These are phyloP conservation scores for Penicillium brevicompactum DNA, from an alignment of 2,329 filamentous ascomycete species.

Conservation along the genomic window DNA sequence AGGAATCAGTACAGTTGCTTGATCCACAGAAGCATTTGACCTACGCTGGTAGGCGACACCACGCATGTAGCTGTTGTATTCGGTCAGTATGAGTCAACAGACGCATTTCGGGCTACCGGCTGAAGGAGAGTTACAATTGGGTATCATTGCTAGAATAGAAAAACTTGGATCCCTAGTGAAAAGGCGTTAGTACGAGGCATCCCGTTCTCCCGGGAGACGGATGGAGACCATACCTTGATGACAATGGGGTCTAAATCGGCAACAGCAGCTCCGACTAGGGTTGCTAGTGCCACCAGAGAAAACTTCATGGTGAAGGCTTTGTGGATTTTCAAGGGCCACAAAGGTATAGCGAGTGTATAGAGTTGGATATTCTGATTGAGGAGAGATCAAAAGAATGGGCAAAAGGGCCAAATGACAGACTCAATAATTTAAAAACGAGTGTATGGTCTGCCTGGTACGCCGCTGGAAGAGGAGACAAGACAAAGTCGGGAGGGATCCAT, in stretches of 20 bases:
- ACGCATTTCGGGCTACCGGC: too few relatives aligned
- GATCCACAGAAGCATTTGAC: slow-evolving; percentile 20
- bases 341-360: slow-evolving; percentile 7
- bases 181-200: not conserved
- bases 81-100: slow-evolving; percentile 34
- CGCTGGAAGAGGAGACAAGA: slow-evolving; percentile 5
- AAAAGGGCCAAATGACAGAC: not conserved
- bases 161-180: slow-evolving; percentile 70
- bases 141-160: slow-evolving; percentile 79
- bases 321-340: not conserved
- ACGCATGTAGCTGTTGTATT: slow-evolving; percentile 70
- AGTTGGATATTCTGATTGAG: not conserved
- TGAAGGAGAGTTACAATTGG: slow-evolving; percentile 60
- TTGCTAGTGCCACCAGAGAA: slow-evolving; percentile 52
- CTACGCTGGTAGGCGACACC: slow-evolving; percentile 85
- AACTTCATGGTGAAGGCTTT: slow-evolving; percentile 49
- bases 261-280: slow-evolving; percentile 46
- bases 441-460: slow-evolving; percentile 8
- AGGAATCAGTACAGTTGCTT: slow-evolving; percentile 4
- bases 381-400: not conserved
- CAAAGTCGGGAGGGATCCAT: slow-evolving; percentile 6
- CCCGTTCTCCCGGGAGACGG: slow-evolving; percentile 9
- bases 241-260: slow-evolving; percentile 59
- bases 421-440: slow-evolving; percentile 11
- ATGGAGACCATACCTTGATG: slow-evolving; percentile 59